Evolutionary conservation across 345 rosid genomes (phyloP).

Genomic region (Microcos paniculata): DNA sequence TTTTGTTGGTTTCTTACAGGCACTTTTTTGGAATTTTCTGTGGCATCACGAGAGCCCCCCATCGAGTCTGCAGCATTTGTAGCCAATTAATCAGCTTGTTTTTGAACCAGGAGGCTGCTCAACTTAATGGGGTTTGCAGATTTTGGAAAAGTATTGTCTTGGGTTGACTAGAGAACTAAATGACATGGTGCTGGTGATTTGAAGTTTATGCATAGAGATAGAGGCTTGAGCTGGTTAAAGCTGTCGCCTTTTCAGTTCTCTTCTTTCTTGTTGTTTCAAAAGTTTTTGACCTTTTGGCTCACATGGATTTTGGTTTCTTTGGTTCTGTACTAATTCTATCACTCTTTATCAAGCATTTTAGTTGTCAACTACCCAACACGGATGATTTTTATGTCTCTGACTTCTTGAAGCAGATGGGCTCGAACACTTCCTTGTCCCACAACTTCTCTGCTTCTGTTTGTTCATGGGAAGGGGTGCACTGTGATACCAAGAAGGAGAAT

Average conservation of each 20-base stretch:
- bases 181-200: background rate
- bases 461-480: constrained; percentile 68
- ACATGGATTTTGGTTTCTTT: constrained; percentile 62
- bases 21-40: background rate
- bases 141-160: background rate
- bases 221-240: constrained; percentile 18
- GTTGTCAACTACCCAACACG: constrained; percentile 78
- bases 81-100: constrained; percentile 1
- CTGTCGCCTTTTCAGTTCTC: constrained; percentile 18
- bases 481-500: constrained; percentile 54
- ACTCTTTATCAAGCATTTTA: constrained; percentile 48
- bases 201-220: constrained; percentile 8
- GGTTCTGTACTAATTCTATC: constrained; percentile 55
- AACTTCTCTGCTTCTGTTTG: constrained; percentile 62
- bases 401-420: constrained; percentile 63
- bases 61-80: background rate
- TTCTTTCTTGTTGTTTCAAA: constrained; percentile 17
- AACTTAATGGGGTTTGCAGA: constrained; percentile 15
- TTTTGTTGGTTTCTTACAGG: constrained; percentile 15
- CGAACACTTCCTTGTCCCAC: constrained; percentile 34
- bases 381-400: constrained; percentile 78
- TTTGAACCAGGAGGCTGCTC: background rate
- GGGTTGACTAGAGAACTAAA: constrained; percentile 8
- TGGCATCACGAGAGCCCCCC: constrained; percentile 6
- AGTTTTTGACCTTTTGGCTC: constrained; percentile 18